Evolutionary conservation across 345 rosid genomes (phyloP).

Genomic region (Boechera stricta): DNA sequence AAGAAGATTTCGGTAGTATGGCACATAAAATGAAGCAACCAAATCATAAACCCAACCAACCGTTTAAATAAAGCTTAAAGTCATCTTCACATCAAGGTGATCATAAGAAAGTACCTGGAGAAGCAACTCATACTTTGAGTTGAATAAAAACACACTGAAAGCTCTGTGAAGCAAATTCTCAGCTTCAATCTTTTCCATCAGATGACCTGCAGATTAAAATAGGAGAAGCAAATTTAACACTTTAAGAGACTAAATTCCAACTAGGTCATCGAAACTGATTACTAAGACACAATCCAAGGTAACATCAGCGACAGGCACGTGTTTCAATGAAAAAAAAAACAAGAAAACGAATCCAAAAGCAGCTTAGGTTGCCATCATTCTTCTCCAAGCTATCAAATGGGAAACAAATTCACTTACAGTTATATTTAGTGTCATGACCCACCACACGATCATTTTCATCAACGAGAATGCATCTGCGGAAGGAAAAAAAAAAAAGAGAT

Average conservation of each 20-base stretch:
- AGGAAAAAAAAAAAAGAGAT: neutral
- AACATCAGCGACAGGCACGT: neutral
- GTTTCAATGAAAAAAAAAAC: conserved; percentile 1
- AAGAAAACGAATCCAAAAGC: neutral
- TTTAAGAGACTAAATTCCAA: neutral
- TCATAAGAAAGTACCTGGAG: conserved; percentile 71
- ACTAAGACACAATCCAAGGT: neutral
- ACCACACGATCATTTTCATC: conserved; percentile 79
- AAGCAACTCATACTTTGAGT: conserved; percentile 92
- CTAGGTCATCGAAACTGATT: neutral
- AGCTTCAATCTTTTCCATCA: conserved; percentile 91
- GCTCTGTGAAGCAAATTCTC: conserved; percentile 89
- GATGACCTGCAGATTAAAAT: conserved; percentile 69
- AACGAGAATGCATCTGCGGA: conserved; percentile 90
- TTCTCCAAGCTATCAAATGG: neutral
- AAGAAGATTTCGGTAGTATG: neutral
- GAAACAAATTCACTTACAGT: conserved; percentile 58
- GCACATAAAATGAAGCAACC: conserved; percentile 2
- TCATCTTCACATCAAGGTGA: neutral
- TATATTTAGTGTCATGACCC: conserved; percentile 87
- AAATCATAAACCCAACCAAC: conserved; percentile 13
- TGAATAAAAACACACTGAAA: conserved; percentile 92
- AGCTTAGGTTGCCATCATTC: neutral
- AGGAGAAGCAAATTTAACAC: neutral
- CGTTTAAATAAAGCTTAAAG: neutral